Percentiles rank a stretch among this genome's conserved stretches.
phyloP scores from a whole-genome alignment of 225 moss, liverwort and hornwort genomes.

The Rhytidiadelphus loreus region DNA sequence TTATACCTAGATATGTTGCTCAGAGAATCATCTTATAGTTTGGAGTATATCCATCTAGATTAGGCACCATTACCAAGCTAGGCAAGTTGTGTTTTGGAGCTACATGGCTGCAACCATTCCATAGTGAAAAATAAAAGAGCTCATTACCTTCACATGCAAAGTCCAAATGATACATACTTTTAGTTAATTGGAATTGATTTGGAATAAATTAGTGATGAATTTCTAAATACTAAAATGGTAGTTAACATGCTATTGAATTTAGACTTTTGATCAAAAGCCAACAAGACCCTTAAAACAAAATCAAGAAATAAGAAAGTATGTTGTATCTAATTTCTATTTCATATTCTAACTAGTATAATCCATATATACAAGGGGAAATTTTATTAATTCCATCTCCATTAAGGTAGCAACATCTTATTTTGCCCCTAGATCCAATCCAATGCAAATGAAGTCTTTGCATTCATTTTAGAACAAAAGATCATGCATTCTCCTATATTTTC shows the following conservation, averaged over 20 bases:
- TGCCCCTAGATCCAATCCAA: too few species aligned
- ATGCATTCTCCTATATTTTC: too few species aligned
- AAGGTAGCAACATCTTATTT: too few species aligned
- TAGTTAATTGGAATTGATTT: not conserved
- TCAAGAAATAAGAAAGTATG: not conserved
- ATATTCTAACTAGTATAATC: not conserved
- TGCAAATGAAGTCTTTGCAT: too few species aligned
- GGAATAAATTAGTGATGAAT: too few species aligned
- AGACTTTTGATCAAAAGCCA: not conserved
- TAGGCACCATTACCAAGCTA: not conserved
- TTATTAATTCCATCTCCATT: not conserved
- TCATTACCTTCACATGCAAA: not conserved
- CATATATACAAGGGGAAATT: rapidly evolving
- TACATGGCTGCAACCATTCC: not conserved
- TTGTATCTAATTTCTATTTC: not conserved
- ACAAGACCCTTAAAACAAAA: not conserved
- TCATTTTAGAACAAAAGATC: too few species aligned
- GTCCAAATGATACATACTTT: not conserved
- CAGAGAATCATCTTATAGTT: too few species aligned
- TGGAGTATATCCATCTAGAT: not conserved
- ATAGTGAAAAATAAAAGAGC: not conserved
- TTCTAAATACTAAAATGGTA: not conserved
- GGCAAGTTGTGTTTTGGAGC: rapidly evolving
- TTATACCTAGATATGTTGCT: too few species aligned
- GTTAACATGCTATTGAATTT: not conserved